phyloP scores from a whole-genome alignment of 1,139 yeast species.

The Hemisphaericaspora subhashii region DNA sequence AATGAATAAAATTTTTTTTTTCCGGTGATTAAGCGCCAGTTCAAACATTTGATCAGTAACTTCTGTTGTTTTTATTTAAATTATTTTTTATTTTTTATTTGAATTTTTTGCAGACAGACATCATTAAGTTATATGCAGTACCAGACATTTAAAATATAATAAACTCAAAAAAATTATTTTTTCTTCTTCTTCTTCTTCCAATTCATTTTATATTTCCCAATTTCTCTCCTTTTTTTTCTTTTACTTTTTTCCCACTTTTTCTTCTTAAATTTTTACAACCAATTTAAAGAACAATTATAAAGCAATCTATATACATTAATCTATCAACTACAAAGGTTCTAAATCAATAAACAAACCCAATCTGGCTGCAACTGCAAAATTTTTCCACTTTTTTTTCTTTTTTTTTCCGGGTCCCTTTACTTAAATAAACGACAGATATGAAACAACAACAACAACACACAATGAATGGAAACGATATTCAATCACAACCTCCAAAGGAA shows the following conservation, averaged over 20 bases:
- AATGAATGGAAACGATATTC: not conserved
- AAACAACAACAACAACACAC: conserved; percentile 4
- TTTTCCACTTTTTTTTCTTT: conserved; percentile 1
- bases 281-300: no score
- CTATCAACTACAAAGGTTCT: no score
- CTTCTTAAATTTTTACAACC: not conserved
- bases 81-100: no score
- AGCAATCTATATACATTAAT: no score
- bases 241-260: conserved; percentile 2
- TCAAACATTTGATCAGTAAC: no score
- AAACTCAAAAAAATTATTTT: not conserved
- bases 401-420: not conserved
- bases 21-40: no score
- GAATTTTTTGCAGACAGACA: not conserved
- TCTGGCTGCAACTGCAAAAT: not conserved
- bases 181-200: not conserved
- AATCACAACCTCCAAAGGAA: conserved; percentile 16
- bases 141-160: no score
- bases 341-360: no score
- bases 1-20: no score
- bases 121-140: not conserved
- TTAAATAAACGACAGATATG: conserved; percentile 10
- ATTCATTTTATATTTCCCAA: not conserved
- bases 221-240: not conserved
- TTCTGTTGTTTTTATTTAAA: no score